Conservation (phyloP, 352 stramenopile genomes). For the Globisporangium cederbergense region DNA sequence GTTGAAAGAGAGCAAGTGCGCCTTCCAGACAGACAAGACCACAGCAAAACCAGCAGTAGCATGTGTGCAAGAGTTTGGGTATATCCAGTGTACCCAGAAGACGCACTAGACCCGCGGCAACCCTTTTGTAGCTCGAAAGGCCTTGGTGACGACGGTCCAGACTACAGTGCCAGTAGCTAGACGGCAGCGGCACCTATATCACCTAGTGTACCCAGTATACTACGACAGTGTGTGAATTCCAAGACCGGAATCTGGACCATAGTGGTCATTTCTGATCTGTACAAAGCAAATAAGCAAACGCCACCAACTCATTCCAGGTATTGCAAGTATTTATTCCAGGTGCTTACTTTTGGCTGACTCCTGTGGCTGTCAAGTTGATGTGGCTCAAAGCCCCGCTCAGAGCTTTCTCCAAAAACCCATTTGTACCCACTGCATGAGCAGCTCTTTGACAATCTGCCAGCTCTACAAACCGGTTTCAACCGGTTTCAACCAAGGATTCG, state of each 20-base stretch:
- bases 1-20: neutral
- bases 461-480: no score
- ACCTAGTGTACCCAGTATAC: slow-evolving; percentile 6
- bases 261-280: no score
- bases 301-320: neutral
- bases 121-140: neutral
- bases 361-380: neutral
- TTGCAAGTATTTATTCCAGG: neutral
- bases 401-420: neutral
- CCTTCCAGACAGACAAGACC: neutral
- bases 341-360: neutral
- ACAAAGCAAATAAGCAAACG: neutral
- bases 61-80: no score
- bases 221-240: neutral
- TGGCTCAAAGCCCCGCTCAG: neutral
- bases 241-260: neutral
- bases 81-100: slow-evolving; percentile 5
- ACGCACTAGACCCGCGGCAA: neutral
- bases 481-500: neutral
- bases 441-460: neutral
- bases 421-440: neutral
- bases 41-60: neutral
- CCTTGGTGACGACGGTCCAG: neutral
- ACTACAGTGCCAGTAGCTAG: neutral
- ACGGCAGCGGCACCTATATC: neutral